phyloP scores from a whole-genome alignment of 805 yeast species.

The Sungouiozyma intestinalis region DNA sequence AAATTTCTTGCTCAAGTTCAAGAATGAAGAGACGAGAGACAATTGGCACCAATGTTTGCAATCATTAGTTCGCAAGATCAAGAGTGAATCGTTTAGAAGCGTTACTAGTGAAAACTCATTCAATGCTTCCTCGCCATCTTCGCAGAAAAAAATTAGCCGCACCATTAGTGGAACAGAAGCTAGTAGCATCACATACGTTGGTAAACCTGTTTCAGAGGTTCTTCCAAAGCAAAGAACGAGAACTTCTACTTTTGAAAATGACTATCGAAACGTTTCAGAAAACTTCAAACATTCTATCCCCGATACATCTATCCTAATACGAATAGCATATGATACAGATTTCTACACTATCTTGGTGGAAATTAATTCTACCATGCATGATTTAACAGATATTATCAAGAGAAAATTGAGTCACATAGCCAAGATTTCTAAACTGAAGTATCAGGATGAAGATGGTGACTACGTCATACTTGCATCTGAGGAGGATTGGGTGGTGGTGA shows the following conservation, averaged over 20 bases:
- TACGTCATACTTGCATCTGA: slow-evolving; percentile 73
- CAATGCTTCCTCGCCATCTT: slow-evolving; percentile 17
- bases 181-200: slow-evolving; percentile 11
- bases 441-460: slow-evolving; percentile 94
- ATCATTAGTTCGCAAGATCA: slow-evolving; percentile 21
- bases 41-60: slow-evolving; percentile 73
- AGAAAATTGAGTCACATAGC: slow-evolving; percentile 47
- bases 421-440: slow-evolving; percentile 47
- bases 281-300: slow-evolving; percentile 32
- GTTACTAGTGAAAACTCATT: slow-evolving; percentile 20
- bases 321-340: slow-evolving; percentile 35
- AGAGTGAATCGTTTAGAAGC: slow-evolving; percentile 27
- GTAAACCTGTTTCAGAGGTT: slow-evolving; percentile 23
- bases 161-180: slow-evolving; percentile 1
- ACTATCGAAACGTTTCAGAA: slow-evolving; percentile 33
- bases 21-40: slow-evolving; percentile 69
- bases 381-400: slow-evolving; percentile 47
- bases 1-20: slow-evolving; percentile 68
- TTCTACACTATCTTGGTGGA: slow-evolving; percentile 61
- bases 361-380: slow-evolving; percentile 38
- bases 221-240: slow-evolving; percentile 14
- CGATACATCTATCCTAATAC: slow-evolving; percentile 30
- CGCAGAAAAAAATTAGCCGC: neutral
- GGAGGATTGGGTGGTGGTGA: slow-evolving; percentile 83
- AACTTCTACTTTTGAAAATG: slow-evolving; percentile 20